These are phyloP conservation scores for Echria macrotheca DNA, from an alignment of 495 filamentous ascomycete species.

Conservation along the genomic window DNA sequence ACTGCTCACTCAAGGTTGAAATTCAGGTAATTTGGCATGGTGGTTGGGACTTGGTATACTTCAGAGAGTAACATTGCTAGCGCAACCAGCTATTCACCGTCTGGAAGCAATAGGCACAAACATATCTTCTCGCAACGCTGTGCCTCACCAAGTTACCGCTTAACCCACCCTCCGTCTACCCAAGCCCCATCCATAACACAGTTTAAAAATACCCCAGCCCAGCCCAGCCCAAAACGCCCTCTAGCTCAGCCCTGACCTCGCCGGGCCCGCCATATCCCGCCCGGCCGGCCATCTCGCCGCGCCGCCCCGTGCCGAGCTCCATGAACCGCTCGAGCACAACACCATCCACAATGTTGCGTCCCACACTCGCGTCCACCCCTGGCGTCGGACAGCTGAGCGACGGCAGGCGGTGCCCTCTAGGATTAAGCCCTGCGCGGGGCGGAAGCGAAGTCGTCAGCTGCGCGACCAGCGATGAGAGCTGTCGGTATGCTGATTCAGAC, in stretches of 20 bases:
- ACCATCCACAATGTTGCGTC: constrained; percentile 48
- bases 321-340: constrained; percentile 55
- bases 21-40: too few relatives aligned
- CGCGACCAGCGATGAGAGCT: constrained; percentile 72
- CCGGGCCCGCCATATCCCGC: constrained; percentile 44
- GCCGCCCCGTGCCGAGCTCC: constrained; percentile 61
- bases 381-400: constrained; percentile 25
- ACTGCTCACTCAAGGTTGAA: too few relatives aligned
- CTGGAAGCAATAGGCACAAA: too few relatives aligned
- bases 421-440: constrained; percentile 74
- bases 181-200: neutral
- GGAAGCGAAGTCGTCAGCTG: constrained; percentile 73
- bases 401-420: constrained; percentile 62
- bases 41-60: too few relatives aligned
- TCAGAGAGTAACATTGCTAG: too few relatives aligned
- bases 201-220: constrained; percentile 33
- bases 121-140: too few relatives aligned
- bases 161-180: too few relatives aligned
- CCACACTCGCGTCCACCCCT: constrained; percentile 42
- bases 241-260: constrained; percentile 29
- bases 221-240: constrained; percentile 31
- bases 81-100: too few relatives aligned
- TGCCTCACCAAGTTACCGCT: too few relatives aligned
- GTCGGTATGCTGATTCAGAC: constrained; percentile 73
- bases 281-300: constrained; percentile 63